phyloP scores from a whole-genome alignment of 2,329 filamentous ascomycete genomes.

The Fusarium dimerum region DNA sequence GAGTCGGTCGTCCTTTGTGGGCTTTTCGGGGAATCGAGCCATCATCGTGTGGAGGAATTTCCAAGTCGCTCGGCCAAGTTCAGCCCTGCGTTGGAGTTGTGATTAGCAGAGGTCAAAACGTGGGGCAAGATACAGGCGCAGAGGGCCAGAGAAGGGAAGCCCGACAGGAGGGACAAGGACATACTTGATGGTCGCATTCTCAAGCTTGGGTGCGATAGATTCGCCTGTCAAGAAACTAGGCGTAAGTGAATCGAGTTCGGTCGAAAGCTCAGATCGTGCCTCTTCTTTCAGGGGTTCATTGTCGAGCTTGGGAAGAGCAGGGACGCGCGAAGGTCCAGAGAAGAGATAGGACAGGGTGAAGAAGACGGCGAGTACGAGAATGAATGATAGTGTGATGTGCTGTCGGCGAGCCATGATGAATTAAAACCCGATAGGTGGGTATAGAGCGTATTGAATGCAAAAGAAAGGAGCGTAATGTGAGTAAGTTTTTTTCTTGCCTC shows the following conservation, averaged over 20 bases:
- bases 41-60: constrained; percentile 72
- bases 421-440: too few relatives aligned
- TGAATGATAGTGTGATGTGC: constrained; percentile 54
- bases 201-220: constrained; percentile 77
- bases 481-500: constrained; percentile 21
- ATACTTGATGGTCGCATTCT: constrained; percentile 79
- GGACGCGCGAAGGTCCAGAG: constrained; percentile 42
- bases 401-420: constrained; percentile 52
- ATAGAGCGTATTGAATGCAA: too few relatives aligned
- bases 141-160: not conserved
- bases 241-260: constrained; percentile 46
- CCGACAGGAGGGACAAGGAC: constrained; percentile 18
- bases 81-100: constrained; percentile 45
- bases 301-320: constrained; percentile 18
- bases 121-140: not conserved
- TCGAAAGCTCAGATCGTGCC: constrained; percentile 31
- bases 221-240: constrained; percentile 61
- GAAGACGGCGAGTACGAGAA: constrained; percentile 57
- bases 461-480: constrained; percentile 21
- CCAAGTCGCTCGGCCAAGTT: constrained; percentile 69
- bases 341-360: constrained; percentile 61
- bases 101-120: constrained; percentile 8
- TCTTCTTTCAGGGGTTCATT: constrained; percentile 28
- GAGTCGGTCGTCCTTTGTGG: constrained; percentile 61
- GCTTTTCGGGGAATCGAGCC: constrained; percentile 67